phyloP scores from a whole-genome alignment of 306 rosid genomes.

The Canavalia gladiata region DNA sequence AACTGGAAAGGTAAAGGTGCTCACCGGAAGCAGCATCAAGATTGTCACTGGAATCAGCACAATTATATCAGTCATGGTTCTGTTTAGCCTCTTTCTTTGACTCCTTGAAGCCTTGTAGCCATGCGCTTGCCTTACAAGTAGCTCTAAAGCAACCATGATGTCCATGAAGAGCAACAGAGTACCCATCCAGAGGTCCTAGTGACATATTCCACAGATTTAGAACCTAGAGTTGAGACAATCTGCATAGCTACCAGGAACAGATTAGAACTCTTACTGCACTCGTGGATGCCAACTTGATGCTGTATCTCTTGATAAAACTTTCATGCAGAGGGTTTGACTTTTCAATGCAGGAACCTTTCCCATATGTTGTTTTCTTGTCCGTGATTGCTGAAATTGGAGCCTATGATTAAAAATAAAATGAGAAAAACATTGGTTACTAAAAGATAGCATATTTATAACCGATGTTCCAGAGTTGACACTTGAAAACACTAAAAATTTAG shows the following conservation, averaged over 20 bases:
- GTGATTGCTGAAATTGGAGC: constrained; percentile 42
- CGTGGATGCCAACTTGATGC: constrained; percentile 61
- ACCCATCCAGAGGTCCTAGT: constrained; percentile 73
- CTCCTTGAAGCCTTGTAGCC: constrained; percentile 64
- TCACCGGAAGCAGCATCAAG: constrained; percentile 78
- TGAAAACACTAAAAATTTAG: background rate
- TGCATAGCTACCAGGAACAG: constrained; percentile 22
- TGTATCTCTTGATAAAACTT: constrained; percentile 61
- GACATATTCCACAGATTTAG: constrained; percentile 48
- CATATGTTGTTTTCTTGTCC: constrained; percentile 30
- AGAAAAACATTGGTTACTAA: background rate
- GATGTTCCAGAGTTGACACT: background rate
- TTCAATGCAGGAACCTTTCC: constrained; percentile 39
- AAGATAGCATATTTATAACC: background rate
- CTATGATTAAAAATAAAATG: constrained; percentile 39
- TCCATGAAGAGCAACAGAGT: constrained; percentile 70
- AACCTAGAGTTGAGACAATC: constrained; percentile 25
- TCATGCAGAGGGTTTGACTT: constrained; percentile 42
- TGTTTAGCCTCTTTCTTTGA: constrained; percentile 60
- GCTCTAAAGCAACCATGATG: constrained; percentile 57
- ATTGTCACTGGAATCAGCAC: constrained; percentile 69
- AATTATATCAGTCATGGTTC: constrained; percentile 63
- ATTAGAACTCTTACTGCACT: constrained; percentile 60
- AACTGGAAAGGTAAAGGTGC: constrained; percentile 35
- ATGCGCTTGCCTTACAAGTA: constrained; percentile 54